A percentile compares a stretch with the other conserved stretches of the same genome.
These are phyloP conservation scores for Candida neerlandica DNA, from an alignment of 1,139 yeast genomes.

Conservation along the genomic window DNA sequence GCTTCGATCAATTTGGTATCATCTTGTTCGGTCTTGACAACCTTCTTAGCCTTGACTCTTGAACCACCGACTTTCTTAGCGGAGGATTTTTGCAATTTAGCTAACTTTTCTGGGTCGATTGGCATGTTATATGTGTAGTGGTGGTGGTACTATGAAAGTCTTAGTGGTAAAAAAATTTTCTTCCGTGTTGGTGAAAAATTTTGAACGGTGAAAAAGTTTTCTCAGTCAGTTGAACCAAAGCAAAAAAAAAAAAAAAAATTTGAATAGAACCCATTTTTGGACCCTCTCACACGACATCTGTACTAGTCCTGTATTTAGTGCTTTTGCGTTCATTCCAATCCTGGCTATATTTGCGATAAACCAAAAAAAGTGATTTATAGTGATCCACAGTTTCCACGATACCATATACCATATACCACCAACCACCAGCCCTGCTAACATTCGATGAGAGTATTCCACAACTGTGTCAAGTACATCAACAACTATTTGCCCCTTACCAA, in stretches of 20 bases:
- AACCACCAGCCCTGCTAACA: neutral
- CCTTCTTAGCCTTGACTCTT: slow-evolving; percentile 81
- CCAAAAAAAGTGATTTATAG: neutral
- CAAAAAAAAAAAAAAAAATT: neutral
- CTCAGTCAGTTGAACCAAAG: neutral
- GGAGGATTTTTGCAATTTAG: slow-evolving; percentile 75
- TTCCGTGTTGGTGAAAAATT: slow-evolving; percentile 10
- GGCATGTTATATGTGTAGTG: slow-evolving; percentile 53
- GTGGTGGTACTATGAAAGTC: neutral
- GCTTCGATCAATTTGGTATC: slow-evolving; percentile 91
- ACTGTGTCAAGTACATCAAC: slow-evolving; percentile 21
- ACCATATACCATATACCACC: neutral
- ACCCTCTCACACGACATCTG: slow-evolving; percentile 2
- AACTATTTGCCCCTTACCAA: slow-evolving; percentile 28
- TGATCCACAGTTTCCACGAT: slow-evolving; percentile 3
- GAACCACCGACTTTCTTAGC: slow-evolving; percentile 84
- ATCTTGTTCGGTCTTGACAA: slow-evolving; percentile 68
- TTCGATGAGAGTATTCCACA: slow-evolving; percentile 19
- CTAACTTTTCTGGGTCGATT: slow-evolving; percentile 85
- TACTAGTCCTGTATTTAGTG: slow-evolving; percentile 2
- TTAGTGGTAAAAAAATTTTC: slow-evolving; percentile 7
- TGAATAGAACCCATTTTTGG: neutral
- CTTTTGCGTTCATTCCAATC: neutral
- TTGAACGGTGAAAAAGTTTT: slow-evolving; percentile 5
- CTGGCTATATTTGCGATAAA: neutral